Conservation (phyloP, 1,284 basidiomycete genomes). For the Marasmius oreades region DNA sequence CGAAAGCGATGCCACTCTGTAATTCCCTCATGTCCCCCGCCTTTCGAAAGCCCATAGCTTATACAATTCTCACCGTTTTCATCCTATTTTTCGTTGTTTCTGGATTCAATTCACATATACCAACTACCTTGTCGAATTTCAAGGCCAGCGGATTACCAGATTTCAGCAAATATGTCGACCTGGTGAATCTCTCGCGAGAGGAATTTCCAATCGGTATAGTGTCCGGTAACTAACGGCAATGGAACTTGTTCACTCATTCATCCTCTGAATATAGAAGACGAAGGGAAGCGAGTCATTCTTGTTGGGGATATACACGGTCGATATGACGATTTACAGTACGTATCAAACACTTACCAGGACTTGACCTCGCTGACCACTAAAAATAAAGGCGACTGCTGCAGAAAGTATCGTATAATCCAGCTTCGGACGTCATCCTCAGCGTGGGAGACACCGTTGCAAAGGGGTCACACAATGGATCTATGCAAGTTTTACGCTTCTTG, state of each 20-base stretch:
- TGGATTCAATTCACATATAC: slow-evolving; percentile 19
- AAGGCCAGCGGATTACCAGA: slow-evolving; percentile 38
- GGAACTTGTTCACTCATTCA: background rate
- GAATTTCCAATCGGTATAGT: slow-evolving; percentile 53
- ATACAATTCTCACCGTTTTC: slow-evolving; percentile 34
- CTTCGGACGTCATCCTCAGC: slow-evolving; percentile 70
- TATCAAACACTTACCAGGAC: slow-evolving; percentile 10
- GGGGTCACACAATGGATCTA: slow-evolving; percentile 54
- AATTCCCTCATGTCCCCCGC: slow-evolving; percentile 8
- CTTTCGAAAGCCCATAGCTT: slow-evolving; percentile 10
- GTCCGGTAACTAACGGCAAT: background rate
- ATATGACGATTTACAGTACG: slow-evolving; percentile 63
- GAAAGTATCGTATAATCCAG: slow-evolving; percentile 55
- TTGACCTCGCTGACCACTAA: background rate
- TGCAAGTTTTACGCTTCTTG: slow-evolving; percentile 66
- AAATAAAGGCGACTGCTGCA: slow-evolving; percentile 44
- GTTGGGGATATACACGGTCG: slow-evolving; percentile 88
- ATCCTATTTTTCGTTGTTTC: slow-evolving; percentile 38
- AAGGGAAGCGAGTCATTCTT: slow-evolving; percentile 58
- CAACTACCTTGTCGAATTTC: slow-evolving; percentile 11
- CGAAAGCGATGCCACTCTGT: background rate
- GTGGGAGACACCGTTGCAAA: slow-evolving; percentile 81
- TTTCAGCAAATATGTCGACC: slow-evolving; percentile 46
- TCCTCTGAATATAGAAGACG: slow-evolving; percentile 35
- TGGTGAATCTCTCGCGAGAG: slow-evolving; percentile 38